Base-by-base conservation (phyloP, 331 rosid species). In the Ulmus americana region DNA sequence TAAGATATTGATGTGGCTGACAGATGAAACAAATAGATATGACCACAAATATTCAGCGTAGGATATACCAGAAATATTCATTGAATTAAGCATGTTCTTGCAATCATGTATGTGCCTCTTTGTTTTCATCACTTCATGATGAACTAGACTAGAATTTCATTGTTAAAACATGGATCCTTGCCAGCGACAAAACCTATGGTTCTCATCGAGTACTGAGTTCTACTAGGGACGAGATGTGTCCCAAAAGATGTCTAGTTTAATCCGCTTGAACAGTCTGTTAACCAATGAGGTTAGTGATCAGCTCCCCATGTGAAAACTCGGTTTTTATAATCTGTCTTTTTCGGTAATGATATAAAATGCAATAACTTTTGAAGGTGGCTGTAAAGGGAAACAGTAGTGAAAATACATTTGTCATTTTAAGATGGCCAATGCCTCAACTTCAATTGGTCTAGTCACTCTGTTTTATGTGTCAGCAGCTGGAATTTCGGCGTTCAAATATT, bases 261-360 rank as follows among this genome's bases (percentile, higher is more conserved):
- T 64, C 71, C 65, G 45, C 71, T 49, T 55, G 52, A 59, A 56
- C 48, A 70, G 70, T 59, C 75, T 74, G 64, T 80, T 72, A 86
- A 79, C 85, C 51, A 50, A 59, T 2, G 79, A 64, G 70, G 71
- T 62, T 59, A 63, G 39, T 63, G 58, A 40, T 20, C 39, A 73
- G 75, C 41, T 61, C 56, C 69, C 70, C 90, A 84, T 72, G 90
- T 86, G 85, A 86, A 58, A 63, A 50, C 74, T 18, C 60, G 41
- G 20, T 11, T 58, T 75, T 62, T 83, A 71, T 79, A 2, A 28
- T 28, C 76, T 65, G 55, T 76, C 12, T 83, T 64, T 57, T 55
- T 6, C 50, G 63, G 61, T 50, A 47, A 35, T 70, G 65, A 80
- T 87, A 80, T 76, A 79, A 68, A 64, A 73, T 74, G 70, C 55